Percentiles rank a stretch among this genome's conserved stretches.
Conservation (phyloP, 768 basidiomycete species). For the Suillus plorans region DNA sequence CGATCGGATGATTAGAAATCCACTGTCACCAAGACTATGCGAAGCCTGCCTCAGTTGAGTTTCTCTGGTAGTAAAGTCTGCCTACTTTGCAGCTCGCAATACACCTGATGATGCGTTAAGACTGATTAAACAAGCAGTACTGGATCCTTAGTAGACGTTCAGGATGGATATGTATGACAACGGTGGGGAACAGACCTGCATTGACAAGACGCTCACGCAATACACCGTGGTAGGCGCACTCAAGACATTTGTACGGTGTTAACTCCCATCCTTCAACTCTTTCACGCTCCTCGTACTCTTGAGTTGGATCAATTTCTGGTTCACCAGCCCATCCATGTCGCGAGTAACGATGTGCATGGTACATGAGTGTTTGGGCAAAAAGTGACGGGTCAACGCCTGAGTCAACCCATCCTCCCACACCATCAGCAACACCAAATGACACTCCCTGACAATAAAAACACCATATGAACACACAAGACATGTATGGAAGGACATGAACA, state of each 20-base stretch:
- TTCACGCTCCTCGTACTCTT: slow-evolving; percentile 67
- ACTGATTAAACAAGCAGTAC: slow-evolving; percentile 77
- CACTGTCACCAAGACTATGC: slow-evolving; percentile 74
- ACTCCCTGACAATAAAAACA: slow-evolving; percentile 50
- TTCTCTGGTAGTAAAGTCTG: not conserved
- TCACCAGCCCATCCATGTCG: slow-evolving; percentile 79
- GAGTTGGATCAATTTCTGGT: slow-evolving; percentile 75
- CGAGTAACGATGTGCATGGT: slow-evolving; percentile 73
- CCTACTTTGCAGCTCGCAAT: slow-evolving; percentile 77
- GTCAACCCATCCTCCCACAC: slow-evolving; percentile 90
- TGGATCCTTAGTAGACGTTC: slow-evolving; percentile 56
- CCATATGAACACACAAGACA: slow-evolving; percentile 23
- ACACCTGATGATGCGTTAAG: slow-evolving; percentile 74
- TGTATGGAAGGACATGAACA: slow-evolving; percentile 9
- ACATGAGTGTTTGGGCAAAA: slow-evolving; percentile 92
- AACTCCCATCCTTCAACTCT: slow-evolving; percentile 68
- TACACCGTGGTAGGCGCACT: slow-evolving; percentile 70
- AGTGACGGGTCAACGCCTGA: slow-evolving; percentile 84
- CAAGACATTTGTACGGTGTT: slow-evolving; percentile 68
- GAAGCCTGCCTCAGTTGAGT: slow-evolving; percentile 10
- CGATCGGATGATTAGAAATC: slow-evolving; percentile 69
- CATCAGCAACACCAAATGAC: slow-evolving; percentile 85
- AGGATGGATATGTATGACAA: slow-evolving; percentile 4
- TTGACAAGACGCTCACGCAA: slow-evolving; percentile 62
- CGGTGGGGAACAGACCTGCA: slow-evolving; percentile 40